A percentile compares a stretch with the other conserved stretches of the same genome.
Evolutionary conservation across 768 basidiomycete species (phyloP).

Genomic region (Podaxis pistillaris): DNA sequence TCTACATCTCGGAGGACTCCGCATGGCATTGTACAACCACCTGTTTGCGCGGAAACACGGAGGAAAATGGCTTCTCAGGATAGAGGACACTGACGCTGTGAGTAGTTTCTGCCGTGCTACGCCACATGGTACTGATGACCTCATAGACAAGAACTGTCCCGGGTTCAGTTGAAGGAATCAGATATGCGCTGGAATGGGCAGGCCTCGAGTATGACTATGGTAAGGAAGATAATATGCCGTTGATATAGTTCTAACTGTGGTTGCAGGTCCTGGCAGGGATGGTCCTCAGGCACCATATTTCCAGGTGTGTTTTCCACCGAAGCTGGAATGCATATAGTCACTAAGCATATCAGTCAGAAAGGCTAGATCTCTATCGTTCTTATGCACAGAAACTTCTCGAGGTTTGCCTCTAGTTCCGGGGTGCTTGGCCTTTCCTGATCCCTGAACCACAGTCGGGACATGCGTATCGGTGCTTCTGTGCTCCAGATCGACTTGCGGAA

Average conservation of each 20-base stretch:
- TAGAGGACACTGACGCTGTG: conserved; percentile 95
- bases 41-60: conserved; percentile 76
- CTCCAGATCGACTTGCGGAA: conserved; percentile 61
- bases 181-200: conserved; percentile 82
- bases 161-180: conserved; percentile 81
- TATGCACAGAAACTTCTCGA: conserved; percentile 76
- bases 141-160: conserved; percentile 75
- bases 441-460: conserved; percentile 60
- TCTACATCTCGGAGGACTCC: conserved; percentile 90
- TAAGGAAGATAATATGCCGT: conserved; percentile 28
- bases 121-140: background rate
- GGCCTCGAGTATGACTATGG: conserved; percentile 91
- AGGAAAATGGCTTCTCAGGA: conserved; percentile 88
- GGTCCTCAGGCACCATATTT: conserved; percentile 85
- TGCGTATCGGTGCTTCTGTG: conserved; percentile 96
- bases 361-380: conserved; percentile 77
- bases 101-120: conserved; percentile 21
- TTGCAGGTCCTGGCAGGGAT: conserved; percentile 69
- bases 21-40: conserved; percentile 94
- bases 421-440: background rate
- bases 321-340: background rate
- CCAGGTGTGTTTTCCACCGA: conserved; percentile 51
- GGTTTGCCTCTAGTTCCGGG: conserved; percentile 38
- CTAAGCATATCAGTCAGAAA: conserved; percentile 66
- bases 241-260: background rate